Evolutionary conservation across 495 filamentous ascomycete species (phyloP).

Genomic region (Apodospora peruviana): DNA sequence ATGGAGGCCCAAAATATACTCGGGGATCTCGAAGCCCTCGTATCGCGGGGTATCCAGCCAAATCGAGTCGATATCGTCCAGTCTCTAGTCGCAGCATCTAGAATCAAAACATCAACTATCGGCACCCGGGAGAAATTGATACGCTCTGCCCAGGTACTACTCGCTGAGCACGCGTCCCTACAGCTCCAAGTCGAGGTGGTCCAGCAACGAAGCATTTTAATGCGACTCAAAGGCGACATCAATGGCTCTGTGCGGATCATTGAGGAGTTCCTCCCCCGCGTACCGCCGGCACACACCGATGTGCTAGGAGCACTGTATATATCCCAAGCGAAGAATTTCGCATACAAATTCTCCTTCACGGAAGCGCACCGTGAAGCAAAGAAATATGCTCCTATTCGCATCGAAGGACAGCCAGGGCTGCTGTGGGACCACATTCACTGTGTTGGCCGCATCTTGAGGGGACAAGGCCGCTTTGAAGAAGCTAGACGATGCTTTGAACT

Average conservation of each 20-base stretch:
- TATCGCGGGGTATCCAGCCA: background rate
- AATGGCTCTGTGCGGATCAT: background rate
- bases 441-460: conserved; percentile 1
- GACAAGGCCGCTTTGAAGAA: conserved; percentile 1
- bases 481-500: conserved; percentile 1
- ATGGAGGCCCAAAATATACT: background rate
- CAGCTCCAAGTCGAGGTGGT: conserved; percentile 2
- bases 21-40: background rate
- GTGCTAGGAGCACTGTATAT: background rate
- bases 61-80: background rate
- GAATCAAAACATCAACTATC: background rate
- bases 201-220: conserved; percentile 1
- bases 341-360: background rate
- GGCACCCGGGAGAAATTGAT: conserved; percentile 1
- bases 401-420: background rate
- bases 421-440: conserved; percentile 1
- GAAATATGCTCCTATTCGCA: background rate
- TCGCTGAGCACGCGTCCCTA: background rate
- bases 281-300: background rate
- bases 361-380: conserved; percentile 1
- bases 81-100: background rate
- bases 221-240: conserved; percentile 2
- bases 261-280: background rate
- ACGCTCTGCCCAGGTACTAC: background rate
- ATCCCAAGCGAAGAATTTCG: conserved; percentile 3